Evolutionary conservation across 371 early-diverging fungal species (phyloP).

Genomic region (Mucor circinelloides): DNA sequence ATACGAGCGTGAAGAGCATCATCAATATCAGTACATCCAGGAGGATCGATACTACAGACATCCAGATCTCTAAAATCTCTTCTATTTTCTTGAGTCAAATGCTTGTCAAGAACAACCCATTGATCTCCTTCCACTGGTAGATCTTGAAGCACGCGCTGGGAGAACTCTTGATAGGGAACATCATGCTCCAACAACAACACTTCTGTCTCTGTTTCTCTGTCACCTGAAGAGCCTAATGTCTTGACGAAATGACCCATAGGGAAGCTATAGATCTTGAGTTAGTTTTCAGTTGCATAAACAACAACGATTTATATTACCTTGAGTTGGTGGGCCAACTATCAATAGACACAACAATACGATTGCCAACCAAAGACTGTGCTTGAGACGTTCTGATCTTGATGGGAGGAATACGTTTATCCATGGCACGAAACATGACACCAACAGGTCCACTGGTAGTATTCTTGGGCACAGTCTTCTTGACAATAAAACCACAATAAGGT

Average conservation of each 20-base stretch:
- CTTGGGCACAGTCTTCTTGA: conserved; percentile 66
- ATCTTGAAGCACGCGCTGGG: conserved; percentile 77
- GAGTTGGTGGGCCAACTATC: conserved; percentile 89
- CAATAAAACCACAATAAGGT: conserved; percentile 91
- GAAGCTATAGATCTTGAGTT: conserved; percentile 20
- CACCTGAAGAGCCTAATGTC: conserved; percentile 89
- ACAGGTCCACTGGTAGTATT: conserved; percentile 53
- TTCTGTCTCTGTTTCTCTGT: conserved; percentile 93
- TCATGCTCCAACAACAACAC: conserved; percentile 95
- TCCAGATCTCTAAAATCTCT: conserved; percentile 82
- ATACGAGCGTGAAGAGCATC: conserved; percentile 94
- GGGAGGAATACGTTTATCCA: conserved; percentile 92
- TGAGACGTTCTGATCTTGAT: conserved; percentile 92
- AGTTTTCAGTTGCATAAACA: not conserved
- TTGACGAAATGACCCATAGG: conserved; percentile 95
- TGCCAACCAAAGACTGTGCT: conserved; percentile 69
- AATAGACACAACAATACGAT: conserved; percentile 88
- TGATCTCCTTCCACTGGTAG: conserved; percentile 86
- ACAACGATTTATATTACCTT: conserved; percentile 36
- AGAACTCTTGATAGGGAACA: conserved; percentile 92
- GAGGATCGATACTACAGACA: conserved; percentile 99
- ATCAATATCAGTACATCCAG: conserved; percentile 99
- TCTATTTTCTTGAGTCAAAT: conserved; percentile 65
- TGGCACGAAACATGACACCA: conserved; percentile 77
- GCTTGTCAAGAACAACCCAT: conserved; percentile 80